Evolutionary conservation across 2,329 filamentous ascomycete species (phyloP).

Genomic region (Paracoccidioides brasiliensis): DNA sequence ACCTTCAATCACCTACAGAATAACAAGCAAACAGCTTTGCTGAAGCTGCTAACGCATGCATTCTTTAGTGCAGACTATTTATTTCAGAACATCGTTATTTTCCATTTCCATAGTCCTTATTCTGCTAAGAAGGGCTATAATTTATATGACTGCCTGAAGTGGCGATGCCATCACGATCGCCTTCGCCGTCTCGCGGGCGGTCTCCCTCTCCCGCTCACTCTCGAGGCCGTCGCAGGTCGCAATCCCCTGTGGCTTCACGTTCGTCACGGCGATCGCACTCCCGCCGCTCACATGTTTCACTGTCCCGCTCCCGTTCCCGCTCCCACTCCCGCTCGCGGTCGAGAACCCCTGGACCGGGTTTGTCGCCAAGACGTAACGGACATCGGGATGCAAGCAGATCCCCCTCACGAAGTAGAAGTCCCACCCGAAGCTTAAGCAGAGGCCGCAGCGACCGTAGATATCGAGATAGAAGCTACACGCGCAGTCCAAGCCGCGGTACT

Average conservation of each 20-base stretch:
- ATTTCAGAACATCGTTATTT: not conserved
- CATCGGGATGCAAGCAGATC: slow-evolving; percentile 17
- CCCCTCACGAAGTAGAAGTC: slow-evolving; percentile 15
- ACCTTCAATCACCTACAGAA: not conserved
- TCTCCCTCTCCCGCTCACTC: slow-evolving; percentile 18
- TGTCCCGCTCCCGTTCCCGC: slow-evolving; percentile 27
- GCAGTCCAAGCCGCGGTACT: slow-evolving; percentile 20
- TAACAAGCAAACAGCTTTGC: not conserved
- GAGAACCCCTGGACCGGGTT: slow-evolving; percentile 18
- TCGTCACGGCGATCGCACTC: slow-evolving; percentile 7
- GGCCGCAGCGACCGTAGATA: slow-evolving; percentile 27
- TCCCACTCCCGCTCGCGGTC: slow-evolving; percentile 26
- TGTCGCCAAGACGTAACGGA: slow-evolving; percentile 16
- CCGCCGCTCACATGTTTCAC: slow-evolving; percentile 13
- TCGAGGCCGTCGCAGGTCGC: slow-evolving; percentile 11
- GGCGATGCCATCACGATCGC: slow-evolving; percentile 11
- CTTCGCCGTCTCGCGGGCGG: slow-evolving; percentile 15
- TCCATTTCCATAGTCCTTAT: too few species aligned
- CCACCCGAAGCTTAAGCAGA: slow-evolving; percentile 26
- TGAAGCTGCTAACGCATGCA: too few species aligned
- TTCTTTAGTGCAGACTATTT: too few species aligned
- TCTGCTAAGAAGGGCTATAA: not conserved
- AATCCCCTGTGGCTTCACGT: slow-evolving; percentile 8
- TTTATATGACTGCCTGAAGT: not conserved
- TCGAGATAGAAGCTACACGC: slow-evolving; percentile 26